Conservation (phyloP, 306 rosid species). For the Corylus avellana region DNA sequence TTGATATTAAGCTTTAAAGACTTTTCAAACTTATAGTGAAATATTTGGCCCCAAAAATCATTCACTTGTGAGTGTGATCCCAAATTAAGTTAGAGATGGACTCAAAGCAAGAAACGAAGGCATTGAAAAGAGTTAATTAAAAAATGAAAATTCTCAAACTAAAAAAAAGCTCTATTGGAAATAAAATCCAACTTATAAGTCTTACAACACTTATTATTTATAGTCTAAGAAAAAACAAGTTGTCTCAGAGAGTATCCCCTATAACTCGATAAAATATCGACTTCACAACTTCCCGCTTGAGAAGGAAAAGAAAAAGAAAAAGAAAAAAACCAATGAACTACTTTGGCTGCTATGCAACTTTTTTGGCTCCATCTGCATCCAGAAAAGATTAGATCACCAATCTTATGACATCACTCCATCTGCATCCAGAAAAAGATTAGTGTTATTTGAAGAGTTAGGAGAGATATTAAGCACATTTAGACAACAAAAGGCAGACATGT, state of each 20-base stretch:
- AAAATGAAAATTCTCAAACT: neutral
- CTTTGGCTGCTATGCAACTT: neutral
- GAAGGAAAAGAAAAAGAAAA: neutral
- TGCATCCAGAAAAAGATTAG: slow-evolving; percentile 10
- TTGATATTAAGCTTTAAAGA: too few relatives aligned
- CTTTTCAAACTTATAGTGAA: too few relatives aligned
- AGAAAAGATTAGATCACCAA: neutral
- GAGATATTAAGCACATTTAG: neutral
- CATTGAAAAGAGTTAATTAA: neutral
- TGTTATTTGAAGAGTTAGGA: neutral
- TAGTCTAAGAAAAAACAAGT: neutral
- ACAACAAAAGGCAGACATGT: neutral
- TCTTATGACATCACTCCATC: slow-evolving; percentile 29
- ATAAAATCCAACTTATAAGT: neutral
- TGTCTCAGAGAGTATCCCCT: neutral
- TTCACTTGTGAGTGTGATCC: too few relatives aligned
- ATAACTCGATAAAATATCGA: neutral
- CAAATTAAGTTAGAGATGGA: too few relatives aligned
- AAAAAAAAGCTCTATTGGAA: neutral
- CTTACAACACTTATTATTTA: neutral
- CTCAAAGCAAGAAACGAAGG: too few relatives aligned
- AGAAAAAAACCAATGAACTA: neutral
- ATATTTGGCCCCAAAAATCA: too few relatives aligned
- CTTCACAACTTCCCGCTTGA: slow-evolving; percentile 18
- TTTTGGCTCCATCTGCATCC: slow-evolving; percentile 27